Evolutionary conservation across 352 stramenopile genomes (phyloP).

Genomic region (Globisporangium carolinianum): DNA sequence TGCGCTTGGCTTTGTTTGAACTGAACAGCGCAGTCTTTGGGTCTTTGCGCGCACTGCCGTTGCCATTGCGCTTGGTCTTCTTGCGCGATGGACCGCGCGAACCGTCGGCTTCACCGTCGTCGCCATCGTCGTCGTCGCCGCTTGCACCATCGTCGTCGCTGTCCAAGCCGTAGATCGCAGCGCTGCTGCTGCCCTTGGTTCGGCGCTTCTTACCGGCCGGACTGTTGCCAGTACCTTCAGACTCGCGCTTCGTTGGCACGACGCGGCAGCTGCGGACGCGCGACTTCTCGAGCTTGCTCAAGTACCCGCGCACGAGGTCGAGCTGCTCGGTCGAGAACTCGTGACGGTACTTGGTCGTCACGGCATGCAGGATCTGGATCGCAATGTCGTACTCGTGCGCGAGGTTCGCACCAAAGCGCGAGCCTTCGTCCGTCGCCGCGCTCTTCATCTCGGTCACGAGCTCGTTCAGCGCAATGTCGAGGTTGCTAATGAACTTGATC

Average conservation of each 20-base stretch:
- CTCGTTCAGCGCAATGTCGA: conserved; percentile 71
- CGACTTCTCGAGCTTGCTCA: conserved; percentile 76
- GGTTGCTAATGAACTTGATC: conserved; percentile 86
- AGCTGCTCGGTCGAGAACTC: conserved; percentile 82
- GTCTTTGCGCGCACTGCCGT: conserved; percentile 27
- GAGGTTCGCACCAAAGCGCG: conserved; percentile 41
- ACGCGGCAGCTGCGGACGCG: conserved; percentile 72
- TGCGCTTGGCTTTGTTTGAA: conserved; percentile 11
- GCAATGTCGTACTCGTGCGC: conserved; percentile 85
- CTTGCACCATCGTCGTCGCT: conserved; percentile 22
- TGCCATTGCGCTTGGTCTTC: conserved; percentile 20
- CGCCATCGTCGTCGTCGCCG: conserved; percentile 30
- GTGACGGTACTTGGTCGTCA: conserved; percentile 67
- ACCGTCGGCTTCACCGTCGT: conserved; percentile 21
- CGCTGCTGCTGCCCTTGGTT: not conserved
- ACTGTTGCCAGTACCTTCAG: conserved; percentile 4
- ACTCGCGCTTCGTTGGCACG: conserved; percentile 24
- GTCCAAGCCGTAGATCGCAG: conserved; percentile 22
- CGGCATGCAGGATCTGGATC: conserved; percentile 74
- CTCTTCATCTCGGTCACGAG: conserved; percentile 61
- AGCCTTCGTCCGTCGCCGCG: conserved; percentile 41
- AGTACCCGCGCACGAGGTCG: conserved; percentile 67
- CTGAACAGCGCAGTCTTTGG: conserved; percentile 10
- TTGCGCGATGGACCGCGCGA: conserved; percentile 25
- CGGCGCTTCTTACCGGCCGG: conserved; percentile 20